Base-by-base conservation (phyloP, 192 early-diverging fungal species). In the Gamsiella multidivaricata region DNA sequence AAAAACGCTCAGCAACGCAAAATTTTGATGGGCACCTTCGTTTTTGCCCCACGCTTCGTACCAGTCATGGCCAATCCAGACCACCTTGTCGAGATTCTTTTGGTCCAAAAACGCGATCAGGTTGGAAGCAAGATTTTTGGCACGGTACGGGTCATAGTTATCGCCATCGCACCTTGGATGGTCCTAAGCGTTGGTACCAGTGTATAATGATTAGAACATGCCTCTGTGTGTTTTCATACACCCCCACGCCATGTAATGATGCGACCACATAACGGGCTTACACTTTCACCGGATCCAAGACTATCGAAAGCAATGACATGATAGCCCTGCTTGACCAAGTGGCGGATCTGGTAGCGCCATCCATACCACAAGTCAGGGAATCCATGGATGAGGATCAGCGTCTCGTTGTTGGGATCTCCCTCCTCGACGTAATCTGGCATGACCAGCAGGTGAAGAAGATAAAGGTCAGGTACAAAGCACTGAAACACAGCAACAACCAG, bases 51-150 rank as follows among this genome's bases (percentile, higher is more conserved):
- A n/a, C n/a, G n/a, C n/a, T n/a, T n/a, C 54, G 54, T 78, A 81
- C 90, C 89, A 93, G 72, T 93, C 90, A 52, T 93, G 92, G 22
- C 87, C 91, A 29, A 91, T 52, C 25, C 88, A 80, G 8, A 86
- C 84, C 12, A 85, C 86, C 18, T 80, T 86, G 39, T 63, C 63
- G 4, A 88, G 41, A 14, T 81, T 61, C 60, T 90, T 57, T 49
- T 86, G 81, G 59, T 91, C 88, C 58, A 92, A 78, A 20, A 93
- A 69, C 33, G 50, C 83, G 18, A 69, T 71, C 33, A 93, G 25
- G 69, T 92, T 89, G 25, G 74, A 67, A 45, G 67, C 75, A 3
- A 91, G 61, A 43, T 68, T 83, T 42, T 87, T 87, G 43, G 55
- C 56, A 2, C 81, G 78, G 68, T 91, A 93, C 4, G 42, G 54